A percentile compares a stretch with the other conserved stretches of the same genome.
These are phyloP conservation scores for Daldinia sp. DNA, from an alignment of 2,329 filamentous ascomycete genomes.

Conservation along the genomic window DNA sequence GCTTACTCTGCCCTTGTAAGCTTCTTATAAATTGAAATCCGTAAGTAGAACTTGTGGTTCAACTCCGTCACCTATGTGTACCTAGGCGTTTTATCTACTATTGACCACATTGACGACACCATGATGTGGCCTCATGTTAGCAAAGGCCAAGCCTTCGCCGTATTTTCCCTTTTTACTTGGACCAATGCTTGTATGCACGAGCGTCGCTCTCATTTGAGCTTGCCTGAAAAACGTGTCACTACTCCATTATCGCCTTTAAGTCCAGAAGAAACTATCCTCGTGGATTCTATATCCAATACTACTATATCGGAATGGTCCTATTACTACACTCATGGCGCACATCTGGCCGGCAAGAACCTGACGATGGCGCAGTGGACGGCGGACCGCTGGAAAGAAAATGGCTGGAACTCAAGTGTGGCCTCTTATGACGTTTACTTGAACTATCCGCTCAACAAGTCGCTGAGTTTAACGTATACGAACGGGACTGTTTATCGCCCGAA, in stretches of 20 bases:
- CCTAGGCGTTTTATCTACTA: neutral
- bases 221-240: slow-evolving; percentile 43
- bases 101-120: neutral
- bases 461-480: slow-evolving; percentile 56
- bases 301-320: slow-evolving; percentile 51
- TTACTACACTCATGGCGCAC: slow-evolving; percentile 52
- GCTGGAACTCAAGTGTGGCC: slow-evolving; percentile 48
- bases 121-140: slow-evolving; percentile 21
- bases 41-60: neutral
- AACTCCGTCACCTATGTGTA: neutral
- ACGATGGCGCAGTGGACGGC: slow-evolving; percentile 52
- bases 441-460: slow-evolving; percentile 68
- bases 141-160: slow-evolving; percentile 12
- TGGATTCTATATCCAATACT: slow-evolving; percentile 48
- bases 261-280: slow-evolving; percentile 46
- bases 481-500: slow-evolving; percentile 71
- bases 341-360: slow-evolving; percentile 50
- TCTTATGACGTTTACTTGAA: slow-evolving; percentile 51
- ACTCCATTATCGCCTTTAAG: slow-evolving; percentile 43
- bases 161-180: slow-evolving; percentile 22
- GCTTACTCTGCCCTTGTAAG: neutral
- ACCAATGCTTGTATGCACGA: slow-evolving; percentile 44
- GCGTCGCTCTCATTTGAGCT: slow-evolving; percentile 27
- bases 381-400: slow-evolving; percentile 48
- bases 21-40: neutral